A percentile compares a stretch with the other conserved stretches of the same genome.
Evolutionary conservation across 2,329 filamentous ascomycete species (phyloP).

Genomic region (Cladophialophora chaetospira): DNA sequence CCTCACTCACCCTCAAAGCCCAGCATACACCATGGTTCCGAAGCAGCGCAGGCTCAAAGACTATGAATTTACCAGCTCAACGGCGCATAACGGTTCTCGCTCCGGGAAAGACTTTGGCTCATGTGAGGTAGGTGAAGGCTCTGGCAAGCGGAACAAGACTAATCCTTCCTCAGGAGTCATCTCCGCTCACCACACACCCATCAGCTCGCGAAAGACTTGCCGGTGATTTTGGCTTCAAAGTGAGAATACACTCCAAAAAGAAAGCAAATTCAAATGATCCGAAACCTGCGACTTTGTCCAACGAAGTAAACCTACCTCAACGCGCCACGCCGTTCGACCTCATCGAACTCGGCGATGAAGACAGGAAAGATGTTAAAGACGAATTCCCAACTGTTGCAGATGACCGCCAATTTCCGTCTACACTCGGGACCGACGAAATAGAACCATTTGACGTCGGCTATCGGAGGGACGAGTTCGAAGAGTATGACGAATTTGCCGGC

Average conservation of each 20-base stretch:
- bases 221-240: neutral
- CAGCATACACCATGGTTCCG: no score
- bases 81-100: no score
- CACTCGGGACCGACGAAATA: neutral
- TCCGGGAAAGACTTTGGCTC: no score
- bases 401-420: neutral
- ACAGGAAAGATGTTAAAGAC: neutral
- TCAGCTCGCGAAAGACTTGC: neutral
- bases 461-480: neutral
- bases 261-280: neutral
- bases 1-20: no score
- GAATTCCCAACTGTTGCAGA: neutral
- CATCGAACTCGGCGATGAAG: neutral
- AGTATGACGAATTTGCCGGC: constrained; percentile 7
- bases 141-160: no score
- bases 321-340: neutral
- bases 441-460: constrained; percentile 2
- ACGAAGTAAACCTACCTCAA: no score
- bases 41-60: no score
- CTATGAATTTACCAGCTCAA: no score
- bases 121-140: no score
- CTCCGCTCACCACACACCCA: no score
- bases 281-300: neutral
- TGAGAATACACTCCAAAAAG: neutral
- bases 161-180: no score